Conservation (phyloP, 179 eudicot genomes). For the Vitellaria paradoxa region DNA sequence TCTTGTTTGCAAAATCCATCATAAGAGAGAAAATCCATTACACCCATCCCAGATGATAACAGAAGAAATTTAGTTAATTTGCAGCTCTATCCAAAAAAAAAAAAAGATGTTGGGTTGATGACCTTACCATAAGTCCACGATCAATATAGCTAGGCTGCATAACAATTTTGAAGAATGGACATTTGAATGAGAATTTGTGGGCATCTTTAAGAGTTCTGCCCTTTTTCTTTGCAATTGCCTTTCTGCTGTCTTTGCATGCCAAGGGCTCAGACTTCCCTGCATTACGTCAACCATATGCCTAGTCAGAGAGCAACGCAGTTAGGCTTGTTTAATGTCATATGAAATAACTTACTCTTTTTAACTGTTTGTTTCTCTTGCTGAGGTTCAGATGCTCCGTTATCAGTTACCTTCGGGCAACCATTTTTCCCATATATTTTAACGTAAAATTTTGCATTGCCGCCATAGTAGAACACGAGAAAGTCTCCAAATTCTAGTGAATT, state of each 20-base stretch:
- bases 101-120: background rate
- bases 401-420: background rate
- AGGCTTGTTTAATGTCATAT: background rate
- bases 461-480: constrained; percentile 2
- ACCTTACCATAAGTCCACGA: background rate
- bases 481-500: background rate
- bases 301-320: background rate
- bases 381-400: background rate
- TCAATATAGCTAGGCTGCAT: background rate
- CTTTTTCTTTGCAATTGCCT: background rate
- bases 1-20: background rate
- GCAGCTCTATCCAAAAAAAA: background rate
- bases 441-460: constrained; percentile 5
- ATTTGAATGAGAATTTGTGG: background rate
- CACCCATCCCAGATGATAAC: background rate
- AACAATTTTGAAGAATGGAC: constrained; percentile 8
- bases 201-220: background rate
- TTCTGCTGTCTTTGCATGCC: background rate
- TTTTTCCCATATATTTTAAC: constrained; percentile 5
- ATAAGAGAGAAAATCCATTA: background rate
- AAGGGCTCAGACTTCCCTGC: constrained; percentile 3
- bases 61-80: background rate
- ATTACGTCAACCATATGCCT: background rate
- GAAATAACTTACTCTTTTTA: background rate
- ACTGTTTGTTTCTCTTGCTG: background rate